Evolutionary conservation across 2,329 filamentous ascomycete species (phyloP), one percentile per base, ranked within the genome.

Genomic region (Scedosporium dehoogii): DNA sequence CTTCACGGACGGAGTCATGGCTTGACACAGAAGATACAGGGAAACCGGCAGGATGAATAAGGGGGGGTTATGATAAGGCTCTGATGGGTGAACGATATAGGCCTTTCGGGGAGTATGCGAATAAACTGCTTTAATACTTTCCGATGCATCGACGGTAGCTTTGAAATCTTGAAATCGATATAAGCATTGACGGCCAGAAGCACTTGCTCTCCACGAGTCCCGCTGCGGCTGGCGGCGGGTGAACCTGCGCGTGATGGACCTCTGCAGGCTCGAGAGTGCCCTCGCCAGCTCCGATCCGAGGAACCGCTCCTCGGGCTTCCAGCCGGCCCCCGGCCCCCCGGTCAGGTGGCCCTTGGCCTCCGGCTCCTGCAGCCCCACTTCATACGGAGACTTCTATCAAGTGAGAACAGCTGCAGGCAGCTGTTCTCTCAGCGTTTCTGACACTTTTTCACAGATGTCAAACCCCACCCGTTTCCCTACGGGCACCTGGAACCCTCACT

Each of bases 301-400:
- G 18, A 87, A 72, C 2, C 70, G 78, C 2, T 76, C 71, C 29
- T 79, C 75, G 0, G 82, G 76, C 27, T 70, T 75, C 65, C 82
- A 80, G 1, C 84, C 85, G 41, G 74, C 72, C 1, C 85, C 84
- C 12, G 87, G 67, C 0, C 84, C 85, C n/a, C 83, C 81, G 0
- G 83, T 86, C 38, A 87, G 71, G 42, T 73, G 76, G 2, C 83
- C 84, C 6, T 72, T 76, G 2, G 81, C 79, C 68, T 86, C 84
- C 64, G 82, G 77, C 48, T 77, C 73, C 67, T 82, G 80, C 16
- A 82, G 67, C 2, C 29, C 29, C 29, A 33, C 29, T 33, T 33
- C 29, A 33, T 33, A 7, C 29, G 29, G 29, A 33, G 29, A 33
- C 7, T 33, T 33, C 29, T 33, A 33, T 33, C 29, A 33, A 33